These are phyloP conservation scores for Carex pumila DNA, from an alignment of 176 grass and related monocot genomes.

Conservation along the genomic window DNA sequence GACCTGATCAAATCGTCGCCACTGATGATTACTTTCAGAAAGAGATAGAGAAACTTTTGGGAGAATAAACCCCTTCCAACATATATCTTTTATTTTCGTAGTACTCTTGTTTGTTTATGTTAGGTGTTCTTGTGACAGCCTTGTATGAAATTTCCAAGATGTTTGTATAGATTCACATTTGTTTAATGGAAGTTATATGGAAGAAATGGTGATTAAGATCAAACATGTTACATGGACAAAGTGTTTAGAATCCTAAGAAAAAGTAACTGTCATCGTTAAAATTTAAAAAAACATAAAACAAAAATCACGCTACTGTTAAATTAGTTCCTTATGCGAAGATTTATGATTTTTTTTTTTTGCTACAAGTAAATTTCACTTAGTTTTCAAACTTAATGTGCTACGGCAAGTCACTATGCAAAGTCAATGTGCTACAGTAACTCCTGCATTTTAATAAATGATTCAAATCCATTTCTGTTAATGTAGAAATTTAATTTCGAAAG, in stretches of 20 bases:
- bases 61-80: conserved; percentile 29
- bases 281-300: background rate
- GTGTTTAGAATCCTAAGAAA: too few relatives aligned
- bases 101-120: background rate
- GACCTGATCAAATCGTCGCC: conserved; percentile 2
- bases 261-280: background rate
- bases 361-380: background rate
- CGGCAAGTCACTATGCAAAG: background rate
- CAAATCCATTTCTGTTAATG: too few relatives aligned
- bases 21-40: conserved; percentile 30
- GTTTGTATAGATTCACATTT: background rate
- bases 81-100: background rate
- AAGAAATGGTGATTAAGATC: background rate
- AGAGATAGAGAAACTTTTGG: conserved; percentile 43
- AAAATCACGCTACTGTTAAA: background rate
- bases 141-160: background rate
- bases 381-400: background rate
- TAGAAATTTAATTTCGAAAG: too few relatives aligned
- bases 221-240: background rate
- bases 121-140: background rate
- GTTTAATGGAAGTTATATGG: background rate
- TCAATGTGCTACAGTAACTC: background rate
- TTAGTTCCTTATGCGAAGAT: background rate
- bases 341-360: background rate
- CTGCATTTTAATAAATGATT: background rate